A percentile compares a stretch with the other conserved stretches of the same genome.
These are phyloP conservation scores for Senna siamea DNA, from an alignment of 306 rosid species.

Conservation along the genomic window DNA sequence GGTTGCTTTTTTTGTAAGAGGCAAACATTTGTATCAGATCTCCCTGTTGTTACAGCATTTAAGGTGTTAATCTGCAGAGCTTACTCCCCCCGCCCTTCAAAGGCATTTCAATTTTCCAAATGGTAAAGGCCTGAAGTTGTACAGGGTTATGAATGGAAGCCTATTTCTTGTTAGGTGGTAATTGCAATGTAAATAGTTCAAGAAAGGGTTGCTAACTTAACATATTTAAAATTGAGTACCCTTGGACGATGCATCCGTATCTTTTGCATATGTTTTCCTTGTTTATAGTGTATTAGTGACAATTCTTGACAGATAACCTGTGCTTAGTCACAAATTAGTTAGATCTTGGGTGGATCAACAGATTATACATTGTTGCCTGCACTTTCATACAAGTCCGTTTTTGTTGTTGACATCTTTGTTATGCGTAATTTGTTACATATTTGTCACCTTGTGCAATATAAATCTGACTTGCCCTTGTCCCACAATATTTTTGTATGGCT, in stretches of 20 bases:
- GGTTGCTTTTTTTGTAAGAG: conserved; percentile 29
- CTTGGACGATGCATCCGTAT: background rate
- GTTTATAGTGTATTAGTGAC: background rate
- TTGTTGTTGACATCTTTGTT: conserved; percentile 8
- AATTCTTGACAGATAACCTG: background rate
- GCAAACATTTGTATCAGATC: background rate
- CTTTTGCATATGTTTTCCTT: background rate
- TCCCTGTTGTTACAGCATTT: background rate
- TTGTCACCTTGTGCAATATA: background rate
- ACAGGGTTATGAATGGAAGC: background rate
- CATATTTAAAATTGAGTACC: background rate
- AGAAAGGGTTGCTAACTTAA: background rate
- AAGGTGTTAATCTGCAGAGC: background rate
- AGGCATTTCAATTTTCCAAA: background rate
- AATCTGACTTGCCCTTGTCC: background rate
- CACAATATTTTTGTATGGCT: background rate
- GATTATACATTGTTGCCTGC: background rate
- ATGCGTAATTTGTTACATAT: conserved; percentile 4
- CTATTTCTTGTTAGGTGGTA: background rate
- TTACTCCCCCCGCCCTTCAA: background rate
- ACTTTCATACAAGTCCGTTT: conserved; percentile 1
- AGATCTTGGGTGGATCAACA: background rate
- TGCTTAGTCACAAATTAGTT: conserved; percentile 4
- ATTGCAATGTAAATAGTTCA: conserved; percentile 5
- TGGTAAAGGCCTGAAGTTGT: background rate